Conservation (phyloP, 371 early-diverging fungal species). For the Zopfochytrium polystomum region DNA sequence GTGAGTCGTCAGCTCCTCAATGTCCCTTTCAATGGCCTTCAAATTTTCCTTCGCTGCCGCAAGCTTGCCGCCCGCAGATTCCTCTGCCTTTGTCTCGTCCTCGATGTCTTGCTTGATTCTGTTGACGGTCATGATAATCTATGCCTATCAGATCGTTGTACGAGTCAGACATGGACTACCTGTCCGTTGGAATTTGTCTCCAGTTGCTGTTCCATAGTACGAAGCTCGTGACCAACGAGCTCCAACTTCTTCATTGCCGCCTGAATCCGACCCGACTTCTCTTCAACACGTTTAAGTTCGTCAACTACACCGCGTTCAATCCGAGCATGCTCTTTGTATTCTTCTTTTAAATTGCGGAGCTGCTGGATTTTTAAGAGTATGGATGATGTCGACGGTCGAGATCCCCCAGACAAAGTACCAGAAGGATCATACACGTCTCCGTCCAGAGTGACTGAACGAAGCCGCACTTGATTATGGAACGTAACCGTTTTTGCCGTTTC, state of each 20-base stretch:
- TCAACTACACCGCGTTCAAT: slow-evolving; percentile 11
- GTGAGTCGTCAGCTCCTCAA: slow-evolving; percentile 74
- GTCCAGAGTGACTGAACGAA: slow-evolving; percentile 92
- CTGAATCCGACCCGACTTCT: slow-evolving; percentile 21
- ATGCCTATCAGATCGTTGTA: background rate
- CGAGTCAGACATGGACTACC: slow-evolving; percentile 4
- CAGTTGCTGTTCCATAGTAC: slow-evolving; percentile 32
- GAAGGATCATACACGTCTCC: slow-evolving; percentile 99
- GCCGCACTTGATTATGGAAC: slow-evolving; percentile 73
- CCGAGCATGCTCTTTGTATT: slow-evolving; percentile 2
- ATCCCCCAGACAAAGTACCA: slow-evolving; percentile 97
- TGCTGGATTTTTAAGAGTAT: slow-evolving; percentile 69
- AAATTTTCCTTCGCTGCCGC: slow-evolving; percentile 19
- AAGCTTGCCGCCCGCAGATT: slow-evolving; percentile 15
- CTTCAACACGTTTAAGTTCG: too few species aligned
- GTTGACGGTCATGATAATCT: slow-evolving; percentile 20
- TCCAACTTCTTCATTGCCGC: slow-evolving; percentile 43
- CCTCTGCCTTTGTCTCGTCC: slow-evolving; percentile 12
- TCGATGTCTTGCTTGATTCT: background rate
- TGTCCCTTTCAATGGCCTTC: slow-evolving; percentile 70
- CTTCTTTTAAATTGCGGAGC: slow-evolving; percentile 47
- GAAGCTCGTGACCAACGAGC: slow-evolving; percentile 48
- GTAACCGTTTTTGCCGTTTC: slow-evolving; percentile 84
- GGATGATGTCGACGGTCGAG: slow-evolving; percentile 72
- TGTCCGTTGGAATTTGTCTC: slow-evolving; percentile 12